Conservation (phyloP, 768 basidiomycete species). For the Russula foetens region DNA sequence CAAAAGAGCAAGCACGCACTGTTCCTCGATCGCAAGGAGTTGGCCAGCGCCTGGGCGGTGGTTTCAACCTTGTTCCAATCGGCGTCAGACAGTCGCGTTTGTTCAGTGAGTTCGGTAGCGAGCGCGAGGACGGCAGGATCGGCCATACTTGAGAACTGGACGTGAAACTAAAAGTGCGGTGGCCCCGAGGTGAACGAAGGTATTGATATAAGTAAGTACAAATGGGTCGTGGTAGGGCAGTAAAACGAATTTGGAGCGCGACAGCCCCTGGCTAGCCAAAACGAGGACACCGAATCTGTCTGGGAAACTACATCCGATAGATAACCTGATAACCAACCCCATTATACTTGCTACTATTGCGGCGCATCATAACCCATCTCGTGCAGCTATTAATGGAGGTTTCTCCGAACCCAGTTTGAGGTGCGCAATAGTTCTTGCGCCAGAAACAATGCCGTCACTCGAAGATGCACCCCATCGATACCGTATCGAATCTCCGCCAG, state of each 20-base stretch:
- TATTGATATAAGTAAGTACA: neutral
- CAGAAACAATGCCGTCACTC: slow-evolving; percentile 41
- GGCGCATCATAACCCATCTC: slow-evolving; percentile 31
- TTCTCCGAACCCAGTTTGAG: slow-evolving; percentile 37
- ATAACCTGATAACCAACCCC: neutral
- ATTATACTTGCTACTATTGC: neutral
- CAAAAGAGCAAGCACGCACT: slow-evolving; percentile 1
- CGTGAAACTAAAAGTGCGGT: neutral
- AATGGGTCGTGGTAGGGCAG: too few relatives aligned
- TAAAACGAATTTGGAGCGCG: neutral
- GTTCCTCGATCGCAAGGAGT: slow-evolving; percentile 11
- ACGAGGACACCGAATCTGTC: too few relatives aligned
- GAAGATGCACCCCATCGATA: slow-evolving; percentile 46
- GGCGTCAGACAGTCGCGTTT: slow-evolving; percentile 11
- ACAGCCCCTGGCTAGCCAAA: neutral
- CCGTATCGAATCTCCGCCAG: slow-evolving; percentile 35
- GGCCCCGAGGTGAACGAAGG: neutral
- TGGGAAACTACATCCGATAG: too few relatives aligned
- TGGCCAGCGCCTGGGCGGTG: slow-evolving; percentile 16
- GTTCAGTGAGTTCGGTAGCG: slow-evolving; percentile 10
- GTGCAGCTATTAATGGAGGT: slow-evolving; percentile 42
- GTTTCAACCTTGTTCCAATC: slow-evolving; percentile 16
- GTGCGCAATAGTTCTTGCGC: slow-evolving; percentile 30
- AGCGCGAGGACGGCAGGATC: slow-evolving; percentile 8
- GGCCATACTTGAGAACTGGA: slow-evolving; percentile 5